These are phyloP conservation scores for Aspergillus neoniger DNA, from an alignment of 2,329 filamentous ascomycete species.

Conservation along the genomic window DNA sequence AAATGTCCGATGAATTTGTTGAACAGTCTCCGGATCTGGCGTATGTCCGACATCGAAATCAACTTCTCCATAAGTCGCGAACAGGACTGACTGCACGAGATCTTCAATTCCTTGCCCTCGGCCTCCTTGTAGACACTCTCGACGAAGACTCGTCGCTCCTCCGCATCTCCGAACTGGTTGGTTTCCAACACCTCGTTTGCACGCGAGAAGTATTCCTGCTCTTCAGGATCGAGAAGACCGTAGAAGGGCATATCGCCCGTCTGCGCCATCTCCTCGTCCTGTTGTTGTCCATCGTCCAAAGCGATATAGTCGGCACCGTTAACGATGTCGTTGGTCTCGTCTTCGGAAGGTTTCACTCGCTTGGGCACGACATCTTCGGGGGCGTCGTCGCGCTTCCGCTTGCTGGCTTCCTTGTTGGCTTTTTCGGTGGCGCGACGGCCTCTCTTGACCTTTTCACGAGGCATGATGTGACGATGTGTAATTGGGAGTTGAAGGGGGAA, in stretches of 20 bases:
- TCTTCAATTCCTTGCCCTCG: slow-evolving; percentile 88
- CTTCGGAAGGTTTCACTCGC: slow-evolving; percentile 39
- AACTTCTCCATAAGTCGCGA: slow-evolving; percentile 90
- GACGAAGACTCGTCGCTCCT: slow-evolving; percentile 72
- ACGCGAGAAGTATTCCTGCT: slow-evolving; percentile 92
- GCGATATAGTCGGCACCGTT: slow-evolving; percentile 42
- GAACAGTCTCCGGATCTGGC: slow-evolving; percentile 85
- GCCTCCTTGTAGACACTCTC: slow-evolving; percentile 85
- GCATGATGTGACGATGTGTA: slow-evolving; percentile 34
- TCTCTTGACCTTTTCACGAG: slow-evolving; percentile 51
- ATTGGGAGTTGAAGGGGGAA: no score
- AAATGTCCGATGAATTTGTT: slow-evolving; percentile 84
- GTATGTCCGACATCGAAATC: slow-evolving; percentile 75
- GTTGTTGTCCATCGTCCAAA: slow-evolving; percentile 28
- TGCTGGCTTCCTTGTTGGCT: slow-evolving; percentile 39
- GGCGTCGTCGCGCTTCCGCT: slow-evolving; percentile 40
- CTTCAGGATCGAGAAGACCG: slow-evolving; percentile 85
- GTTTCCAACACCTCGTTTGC: slow-evolving; percentile 87
- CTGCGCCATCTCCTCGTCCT: slow-evolving; percentile 27
- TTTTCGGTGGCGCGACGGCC: slow-evolving; percentile 48
- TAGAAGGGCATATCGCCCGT: slow-evolving; percentile 74
- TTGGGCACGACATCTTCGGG: slow-evolving; percentile 39
- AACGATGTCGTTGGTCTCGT: slow-evolving; percentile 24
- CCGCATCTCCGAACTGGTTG: slow-evolving; percentile 78
- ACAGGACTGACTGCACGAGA: slow-evolving; percentile 93